Conservation (phyloP, 768 basidiomycete genomes). For the Trametes maxima region DNA sequence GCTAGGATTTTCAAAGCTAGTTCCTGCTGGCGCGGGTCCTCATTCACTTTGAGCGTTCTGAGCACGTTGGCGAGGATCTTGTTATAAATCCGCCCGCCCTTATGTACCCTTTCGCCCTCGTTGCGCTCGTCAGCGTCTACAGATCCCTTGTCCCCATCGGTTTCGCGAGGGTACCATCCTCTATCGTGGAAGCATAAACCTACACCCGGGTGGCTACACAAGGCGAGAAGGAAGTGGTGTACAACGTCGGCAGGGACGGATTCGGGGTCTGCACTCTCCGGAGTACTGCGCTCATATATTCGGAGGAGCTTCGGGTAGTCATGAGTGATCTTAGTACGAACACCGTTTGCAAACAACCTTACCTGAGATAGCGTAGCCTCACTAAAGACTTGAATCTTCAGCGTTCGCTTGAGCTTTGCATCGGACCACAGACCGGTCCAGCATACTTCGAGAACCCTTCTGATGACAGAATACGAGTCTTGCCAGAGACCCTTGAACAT, state of each 20-base stretch:
- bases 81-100: constrained; percentile 67
- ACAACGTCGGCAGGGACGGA: constrained; percentile 75
- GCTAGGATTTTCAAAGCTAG: constrained; percentile 77
- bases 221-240: constrained; percentile 85
- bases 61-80: constrained; percentile 80
- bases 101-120: constrained; percentile 31
- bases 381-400: constrained; percentile 73
- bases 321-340: neutral
- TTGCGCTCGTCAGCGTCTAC: constrained; percentile 36
- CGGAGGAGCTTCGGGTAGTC: constrained; percentile 58
- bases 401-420: constrained; percentile 65
- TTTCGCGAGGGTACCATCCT: constrained; percentile 88
- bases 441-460: constrained; percentile 68
- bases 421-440: constrained; percentile 83
- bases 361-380: constrained; percentile 69
- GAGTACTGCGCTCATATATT: constrained; percentile 63
- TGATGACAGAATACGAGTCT: constrained; percentile 63
- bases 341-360: constrained; percentile 20
- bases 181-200: constrained; percentile 88
- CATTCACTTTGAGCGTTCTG: constrained; percentile 80
- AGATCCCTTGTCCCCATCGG: constrained; percentile 36
- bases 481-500: constrained; percentile 75
- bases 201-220: constrained; percentile 77
- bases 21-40: constrained; percentile 84
- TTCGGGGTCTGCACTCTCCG: constrained; percentile 52